Evolutionary conservation across 176 grass and related monocot genomes (phyloP).

Genomic region (Miscanthus lutarioriparius): DNA sequence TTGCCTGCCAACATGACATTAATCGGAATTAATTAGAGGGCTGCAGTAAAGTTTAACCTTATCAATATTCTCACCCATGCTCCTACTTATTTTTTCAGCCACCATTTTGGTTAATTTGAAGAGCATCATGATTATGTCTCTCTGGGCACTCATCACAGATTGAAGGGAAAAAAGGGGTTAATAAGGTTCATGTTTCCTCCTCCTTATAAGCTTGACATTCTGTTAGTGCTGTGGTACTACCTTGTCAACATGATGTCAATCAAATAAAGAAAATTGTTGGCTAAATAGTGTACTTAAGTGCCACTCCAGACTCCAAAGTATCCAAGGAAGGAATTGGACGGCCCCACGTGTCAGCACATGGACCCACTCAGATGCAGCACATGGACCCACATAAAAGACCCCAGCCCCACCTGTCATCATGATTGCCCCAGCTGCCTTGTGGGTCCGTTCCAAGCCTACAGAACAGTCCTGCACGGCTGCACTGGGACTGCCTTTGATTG

Average conservation of each 20-base stretch:
- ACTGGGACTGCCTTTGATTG: background rate
- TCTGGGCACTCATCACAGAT: background rate
- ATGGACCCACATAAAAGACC: constrained; percentile 28
- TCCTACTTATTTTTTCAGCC: background rate
- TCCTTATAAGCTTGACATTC: background rate
- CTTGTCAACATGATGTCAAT: background rate
- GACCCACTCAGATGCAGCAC: background rate
- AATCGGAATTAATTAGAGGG: background rate
- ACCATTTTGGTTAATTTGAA: background rate
- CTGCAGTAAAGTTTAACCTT: background rate
- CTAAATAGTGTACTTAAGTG: background rate
- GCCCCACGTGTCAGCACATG: background rate
- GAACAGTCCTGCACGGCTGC: no score
- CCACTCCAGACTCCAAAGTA: background rate
- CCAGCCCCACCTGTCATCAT: constrained; percentile 36
- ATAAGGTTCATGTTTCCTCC: background rate
- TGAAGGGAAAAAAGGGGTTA: background rate
- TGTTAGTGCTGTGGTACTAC: background rate
- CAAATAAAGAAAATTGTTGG: background rate
- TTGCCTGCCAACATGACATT: constrained; percentile 2
- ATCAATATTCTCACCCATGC: background rate
- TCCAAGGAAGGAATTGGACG: constrained; percentile 16
- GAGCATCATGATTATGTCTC: constrained; percentile 11
- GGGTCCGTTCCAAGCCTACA: background rate
- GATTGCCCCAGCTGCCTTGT: constrained; percentile 39